A percentile compares a stretch with the other conserved stretches of the same genome.
phyloP scores from a whole-genome alignment of 192 early-diverging fungal genomes.

The Kappamyces sp. region DNA sequence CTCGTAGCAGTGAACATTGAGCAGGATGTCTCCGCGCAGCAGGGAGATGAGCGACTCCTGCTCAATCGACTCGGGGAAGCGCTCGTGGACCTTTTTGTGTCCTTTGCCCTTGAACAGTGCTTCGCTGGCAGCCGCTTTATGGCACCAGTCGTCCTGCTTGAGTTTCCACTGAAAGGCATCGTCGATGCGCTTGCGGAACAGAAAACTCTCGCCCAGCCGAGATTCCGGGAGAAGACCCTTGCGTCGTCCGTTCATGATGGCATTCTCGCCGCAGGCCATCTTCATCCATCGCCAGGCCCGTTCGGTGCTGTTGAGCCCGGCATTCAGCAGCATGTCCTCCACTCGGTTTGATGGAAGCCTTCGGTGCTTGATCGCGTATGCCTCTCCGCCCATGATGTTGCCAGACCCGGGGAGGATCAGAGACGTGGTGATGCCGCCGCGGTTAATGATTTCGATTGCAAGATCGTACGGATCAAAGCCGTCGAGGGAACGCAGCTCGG shows the following conservation, averaged over 20 bases:
- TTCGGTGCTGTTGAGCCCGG: slow-evolving; percentile 29
- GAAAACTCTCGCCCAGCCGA: slow-evolving; percentile 58
- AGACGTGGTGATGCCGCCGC: slow-evolving; percentile 68
- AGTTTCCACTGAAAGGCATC: slow-evolving; percentile 40
- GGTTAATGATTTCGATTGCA: slow-evolving; percentile 48
- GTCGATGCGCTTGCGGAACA: slow-evolving; percentile 56
- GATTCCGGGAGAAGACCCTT: slow-evolving; percentile 23
- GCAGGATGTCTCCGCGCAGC: slow-evolving; percentile 58
- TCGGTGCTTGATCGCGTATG: slow-evolving; percentile 59
- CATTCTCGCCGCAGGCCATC: slow-evolving; percentile 80
- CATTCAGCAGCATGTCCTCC: slow-evolving; percentile 64
- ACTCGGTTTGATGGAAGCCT: slow-evolving; percentile 43
- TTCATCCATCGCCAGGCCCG: slow-evolving; percentile 67
- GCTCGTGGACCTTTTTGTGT: slow-evolving; percentile 28
- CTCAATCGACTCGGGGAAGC: slow-evolving; percentile 56
- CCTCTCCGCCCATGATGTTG: slow-evolving; percentile 74
- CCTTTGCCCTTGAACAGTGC: slow-evolving; percentile 24
- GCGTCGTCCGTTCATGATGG: slow-evolving; percentile 44
- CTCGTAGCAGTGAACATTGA: slow-evolving; percentile 68
- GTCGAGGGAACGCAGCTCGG: slow-evolving; percentile 62
- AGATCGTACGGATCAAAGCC: slow-evolving; percentile 63
- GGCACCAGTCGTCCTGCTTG: slow-evolving; percentile 64
- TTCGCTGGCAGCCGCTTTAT: slow-evolving; percentile 17
- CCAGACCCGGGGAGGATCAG: slow-evolving; percentile 69
- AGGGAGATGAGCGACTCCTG: slow-evolving; percentile 60